Base-by-base conservation (phyloP, 1,284 basidiomycete genomes). In the Paramarasmius palmivorus region DNA sequence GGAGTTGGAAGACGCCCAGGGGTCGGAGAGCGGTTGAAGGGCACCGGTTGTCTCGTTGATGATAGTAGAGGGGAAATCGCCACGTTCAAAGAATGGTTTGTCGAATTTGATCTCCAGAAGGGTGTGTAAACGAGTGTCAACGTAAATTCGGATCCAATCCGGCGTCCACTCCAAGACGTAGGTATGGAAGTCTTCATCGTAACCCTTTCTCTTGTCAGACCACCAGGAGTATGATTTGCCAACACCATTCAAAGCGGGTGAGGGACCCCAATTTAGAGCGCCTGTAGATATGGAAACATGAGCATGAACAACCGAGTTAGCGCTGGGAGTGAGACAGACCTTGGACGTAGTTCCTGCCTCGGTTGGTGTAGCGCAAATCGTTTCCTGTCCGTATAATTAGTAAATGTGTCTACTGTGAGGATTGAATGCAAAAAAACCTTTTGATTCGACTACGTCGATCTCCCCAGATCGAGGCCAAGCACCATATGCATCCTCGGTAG, bases 201-300 rank as follows among this genome's bases (percentile, higher is more conserved):
- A 10, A 85, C 86, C 75, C 93, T 93, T 10, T 79, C 68, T 49
- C 80, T 89, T 81, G 60, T 84, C 70, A 20, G 76, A 75, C 81
- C 87, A 86, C 78, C 82, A 88, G 25, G 90, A 89, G 65, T 78
- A 92, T 4, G 90, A 91, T 70, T 85, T 84, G 57, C 77, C 80
- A 38, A 84, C 86, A n/a, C 82, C 81, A 64, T 93, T 90, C 44
- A 92, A 73, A 73, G 81, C 85, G 8, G 78, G 68, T 42, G 84
- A 68, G 0, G 90, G 90, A 3, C 92, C 93, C 90, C 90, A 95
- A 70, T 94, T 93, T 42, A 95, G 77, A 15, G 88, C 44, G 25
- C 44, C 44, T 46, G 25, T 4, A 4, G 12, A 17, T 4, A 32
- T n/a, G 15, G 29, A 17, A n/a, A 12, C 17, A 29, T 23, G 22